Evolutionary conservation across 106 monocot genomes (phyloP).

Genomic region (Dendrobium officinale): DNA sequence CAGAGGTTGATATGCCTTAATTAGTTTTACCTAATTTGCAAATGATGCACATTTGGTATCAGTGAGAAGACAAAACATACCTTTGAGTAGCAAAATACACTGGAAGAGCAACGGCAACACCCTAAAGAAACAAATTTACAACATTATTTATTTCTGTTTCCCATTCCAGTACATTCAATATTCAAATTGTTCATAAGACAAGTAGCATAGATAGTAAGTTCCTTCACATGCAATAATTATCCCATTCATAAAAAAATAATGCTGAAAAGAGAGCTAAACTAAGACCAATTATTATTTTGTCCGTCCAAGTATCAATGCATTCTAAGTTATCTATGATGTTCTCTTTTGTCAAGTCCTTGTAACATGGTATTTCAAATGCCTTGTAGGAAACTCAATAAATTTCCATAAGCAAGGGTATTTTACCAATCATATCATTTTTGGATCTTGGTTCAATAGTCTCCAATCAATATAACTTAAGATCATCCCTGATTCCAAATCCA

Average conservation of each 20-base stretch:
- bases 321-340: not conserved
- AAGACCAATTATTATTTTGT: too few relatives aligned
- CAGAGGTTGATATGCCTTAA: not conserved
- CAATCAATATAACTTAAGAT: too few relatives aligned
- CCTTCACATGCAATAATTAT: not conserved
- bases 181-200: slow-evolving; percentile 2
- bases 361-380: not conserved
- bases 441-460: too few relatives aligned
- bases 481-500: too few relatives aligned
- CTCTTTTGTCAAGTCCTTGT: not conserved
- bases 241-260: not conserved
- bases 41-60: not conserved
- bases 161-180: not conserved
- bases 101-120: slow-evolving; percentile 99
- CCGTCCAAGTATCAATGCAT: not conserved
- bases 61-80: slow-evolving; percentile 21
- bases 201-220: not conserved
- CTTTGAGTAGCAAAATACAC: slow-evolving; percentile 96
- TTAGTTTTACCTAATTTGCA: not conserved
- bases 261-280: not conserved
- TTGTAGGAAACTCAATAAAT: not conserved
- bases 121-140: slow-evolving; percentile 43
- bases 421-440: not conserved
- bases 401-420: not conserved
- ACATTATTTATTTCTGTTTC: slow-evolving; percentile 1